A percentile compares a stretch with the other conserved stretches of the same genome.
Conservation (phyloP, 345 rosid species). For the Eucalyptus erythrocorys region DNA sequence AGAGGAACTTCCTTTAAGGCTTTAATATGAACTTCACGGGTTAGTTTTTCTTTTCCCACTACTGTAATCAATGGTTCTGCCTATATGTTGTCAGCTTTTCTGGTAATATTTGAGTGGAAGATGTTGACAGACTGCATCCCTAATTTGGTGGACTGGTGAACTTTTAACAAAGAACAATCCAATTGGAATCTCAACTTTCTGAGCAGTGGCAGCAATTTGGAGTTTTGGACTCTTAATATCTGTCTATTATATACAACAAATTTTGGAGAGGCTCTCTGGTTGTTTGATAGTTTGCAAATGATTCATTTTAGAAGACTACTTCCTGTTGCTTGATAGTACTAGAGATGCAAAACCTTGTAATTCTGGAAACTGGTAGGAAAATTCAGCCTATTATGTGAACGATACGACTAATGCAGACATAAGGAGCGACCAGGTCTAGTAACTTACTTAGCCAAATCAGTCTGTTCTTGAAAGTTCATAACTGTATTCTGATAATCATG, state of each 20-base stretch:
- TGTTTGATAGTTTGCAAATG: not conserved
- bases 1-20: not conserved
- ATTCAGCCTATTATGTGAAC: not conserved
- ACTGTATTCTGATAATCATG: not conserved
- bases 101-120: not conserved
- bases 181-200: not conserved
- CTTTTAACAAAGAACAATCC: not conserved
- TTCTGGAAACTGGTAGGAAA: not conserved
- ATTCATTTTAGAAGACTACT: not conserved
- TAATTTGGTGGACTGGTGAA: not conserved
- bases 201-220: not conserved
- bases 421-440: slow-evolving; percentile 50
- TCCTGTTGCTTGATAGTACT: not conserved
- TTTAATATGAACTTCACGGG: not conserved
- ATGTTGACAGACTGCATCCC: not conserved
- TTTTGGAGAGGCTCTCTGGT: not conserved
- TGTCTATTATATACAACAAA: not conserved
- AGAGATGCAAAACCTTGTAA: not conserved
- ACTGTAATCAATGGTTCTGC: not conserved
- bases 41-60: not conserved
- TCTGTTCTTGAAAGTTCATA: not conserved
- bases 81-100: not conserved
- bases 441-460: not conserved
- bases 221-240: too few species aligned
- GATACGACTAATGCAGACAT: slow-evolving; percentile 24